Evolutionary conservation across 768 basidiomycete genomes (phyloP).

Genomic region (Lactarius quietus): DNA sequence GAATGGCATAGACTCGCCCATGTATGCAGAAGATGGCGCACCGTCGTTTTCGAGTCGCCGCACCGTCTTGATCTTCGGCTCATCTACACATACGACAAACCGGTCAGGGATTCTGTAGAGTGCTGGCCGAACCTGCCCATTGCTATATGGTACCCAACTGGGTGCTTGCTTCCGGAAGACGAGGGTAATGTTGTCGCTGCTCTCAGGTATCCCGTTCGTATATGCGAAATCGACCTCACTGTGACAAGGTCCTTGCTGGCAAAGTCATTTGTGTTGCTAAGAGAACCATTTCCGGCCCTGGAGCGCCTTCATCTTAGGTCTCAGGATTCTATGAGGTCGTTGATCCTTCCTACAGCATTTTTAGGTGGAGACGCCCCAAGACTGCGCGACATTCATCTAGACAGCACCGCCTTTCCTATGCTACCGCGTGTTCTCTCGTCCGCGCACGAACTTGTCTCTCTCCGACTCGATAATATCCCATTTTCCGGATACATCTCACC

Average conservation of each 20-base stretch:
- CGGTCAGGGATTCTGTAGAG: background rate
- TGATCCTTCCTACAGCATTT: background rate
- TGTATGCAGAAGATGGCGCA: slow-evolving; percentile 12
- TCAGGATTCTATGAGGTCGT: background rate
- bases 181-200: slow-evolving; percentile 1
- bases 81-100: slow-evolving; percentile 1
- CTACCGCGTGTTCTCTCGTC: slow-evolving; percentile 6
- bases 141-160: background rate
- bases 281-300: background rate
- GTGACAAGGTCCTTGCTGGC: background rate
- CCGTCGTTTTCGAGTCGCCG: slow-evolving; percentile 6
- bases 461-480: slow-evolving; percentile 8
- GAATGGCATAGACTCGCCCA: slow-evolving; percentile 15
- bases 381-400: background rate
- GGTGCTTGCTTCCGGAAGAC: background rate
- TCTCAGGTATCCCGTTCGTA: slow-evolving; percentile 4
- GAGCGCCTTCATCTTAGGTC: background rate
- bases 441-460: background rate
- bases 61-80: slow-evolving; percentile 3
- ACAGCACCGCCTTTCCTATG: slow-evolving; percentile 1
- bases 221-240: background rate
- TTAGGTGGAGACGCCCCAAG: background rate
- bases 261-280: background rate
- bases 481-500: slow-evolving; percentile 5
- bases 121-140: slow-evolving; percentile 6